Evolutionary conservation across 2,329 filamentous ascomycete species (phyloP), one percentile per base, ranked within the genome.

Genomic region (Ramichloridium luteum): DNA sequence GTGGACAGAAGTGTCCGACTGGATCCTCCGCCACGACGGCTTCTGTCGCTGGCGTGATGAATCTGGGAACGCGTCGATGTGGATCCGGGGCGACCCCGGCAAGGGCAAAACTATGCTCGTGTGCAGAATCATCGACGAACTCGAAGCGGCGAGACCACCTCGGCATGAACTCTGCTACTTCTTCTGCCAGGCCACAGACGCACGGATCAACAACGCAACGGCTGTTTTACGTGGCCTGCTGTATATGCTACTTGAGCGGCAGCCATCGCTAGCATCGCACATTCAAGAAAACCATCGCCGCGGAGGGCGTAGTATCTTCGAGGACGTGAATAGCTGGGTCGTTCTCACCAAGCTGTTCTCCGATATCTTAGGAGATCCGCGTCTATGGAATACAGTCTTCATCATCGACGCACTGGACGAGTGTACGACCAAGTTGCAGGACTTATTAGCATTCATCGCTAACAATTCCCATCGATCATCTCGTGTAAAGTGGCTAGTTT

Each of bases 331-430:
- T 23, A 23, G n/a, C n/a, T 23, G 20, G 20, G 20, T 23, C 20
- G 20, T 23, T 23, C 20, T 23, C 8, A n/a, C 20, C 8, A 23
- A 23, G 20, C 20, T 23, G 20, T 23, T 23, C 20, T 23, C 20
- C n/a, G n/a, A 23, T 23, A 23, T 23, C n/a, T n/a, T 23, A 8
- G 8, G n/a, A 23, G 20, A 23, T 23, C 20, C 20, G n/a, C 20
- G n/a, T 8, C n/a, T 23, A n/a, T 8, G n/a, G 8, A 23, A n/a
- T n/a, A 23, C 20, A n/a, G 23, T 47, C 11, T 35, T 50, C 20
- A 37, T 49, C 8, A 41, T 49, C 18, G 47, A 56, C 40, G 53
- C 53, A 2, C 44, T 56, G 5, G 51, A 55, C 32, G 51, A 56
- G 31, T 56, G 53, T 32, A 53, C 9, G 38, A 43, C 11, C 30